phyloP scores from a whole-genome alignment of 768 basidiomycete species.

The Cystoderma amianthinum region DNA sequence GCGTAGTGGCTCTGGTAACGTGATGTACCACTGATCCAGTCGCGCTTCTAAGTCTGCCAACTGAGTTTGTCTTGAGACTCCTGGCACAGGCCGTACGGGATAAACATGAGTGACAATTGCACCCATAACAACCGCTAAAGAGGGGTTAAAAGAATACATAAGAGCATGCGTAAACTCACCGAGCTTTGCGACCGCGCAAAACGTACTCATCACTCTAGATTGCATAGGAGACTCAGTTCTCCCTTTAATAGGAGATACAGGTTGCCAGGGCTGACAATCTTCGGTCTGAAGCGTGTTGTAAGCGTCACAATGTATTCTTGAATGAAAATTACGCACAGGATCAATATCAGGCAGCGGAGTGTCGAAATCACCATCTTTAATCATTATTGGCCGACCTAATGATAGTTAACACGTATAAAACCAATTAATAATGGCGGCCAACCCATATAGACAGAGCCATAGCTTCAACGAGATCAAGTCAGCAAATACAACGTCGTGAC shows the following conservation, averaged over 20 bases:
- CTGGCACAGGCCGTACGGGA: conserved; percentile 49
- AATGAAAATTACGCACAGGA: conserved; percentile 29
- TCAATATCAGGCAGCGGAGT: conserved; percentile 52
- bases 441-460: conserved; percentile 75
- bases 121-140: conserved; percentile 57
- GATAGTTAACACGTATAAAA: conserved; percentile 4
- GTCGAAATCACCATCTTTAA: conserved; percentile 66
- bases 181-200: conserved; percentile 48
- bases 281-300: conserved; percentile 35
- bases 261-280: conserved; percentile 51
- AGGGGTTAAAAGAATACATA: neutral
- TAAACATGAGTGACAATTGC: conserved; percentile 64
- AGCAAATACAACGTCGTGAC: neutral
- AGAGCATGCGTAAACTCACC: conserved; percentile 30
- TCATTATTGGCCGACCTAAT: conserved; percentile 59
- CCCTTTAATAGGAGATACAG: conserved; percentile 28
- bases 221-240: conserved; percentile 41
- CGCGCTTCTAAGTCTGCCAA: conserved; percentile 54
- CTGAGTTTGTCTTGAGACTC: conserved; percentile 37
- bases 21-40: conserved; percentile 70
- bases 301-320: neutral
- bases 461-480: conserved; percentile 26
- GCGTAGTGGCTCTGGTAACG: conserved; percentile 56
- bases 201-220: conserved; percentile 43
- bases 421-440: conserved; percentile 5